phyloP scores from a whole-genome alignment of 2,329 filamentous ascomycete genomes.

The Aspergillus clavatus region DNA sequence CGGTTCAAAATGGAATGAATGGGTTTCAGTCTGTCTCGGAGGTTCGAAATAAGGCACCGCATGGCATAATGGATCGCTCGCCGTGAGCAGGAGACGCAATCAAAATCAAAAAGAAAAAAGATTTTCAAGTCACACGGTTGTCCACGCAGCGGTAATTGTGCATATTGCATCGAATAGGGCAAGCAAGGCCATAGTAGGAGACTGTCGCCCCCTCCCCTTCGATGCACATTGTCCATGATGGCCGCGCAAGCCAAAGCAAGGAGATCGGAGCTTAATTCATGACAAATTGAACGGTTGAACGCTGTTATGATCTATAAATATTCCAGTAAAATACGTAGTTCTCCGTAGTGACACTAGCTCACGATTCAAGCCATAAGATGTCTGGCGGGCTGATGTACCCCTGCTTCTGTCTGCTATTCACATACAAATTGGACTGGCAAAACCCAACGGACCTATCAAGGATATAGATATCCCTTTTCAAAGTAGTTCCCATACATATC shows the following conservation, averaged over 20 bases:
- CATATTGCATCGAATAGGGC: too few relatives aligned
- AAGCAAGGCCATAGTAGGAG: neutral
- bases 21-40: conserved; percentile 20
- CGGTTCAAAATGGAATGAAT: conserved; percentile 22
- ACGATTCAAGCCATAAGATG: too few relatives aligned
- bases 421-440: too few relatives aligned
- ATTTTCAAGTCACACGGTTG: conserved; percentile 9
- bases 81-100: conserved; percentile 14
- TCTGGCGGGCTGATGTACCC: too few relatives aligned
- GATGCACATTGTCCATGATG: too few relatives aligned
- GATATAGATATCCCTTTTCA: conserved; percentile 50
- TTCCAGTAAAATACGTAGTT: neutral
- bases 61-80: conserved; percentile 6
- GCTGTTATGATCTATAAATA: too few relatives aligned
- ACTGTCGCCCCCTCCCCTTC: neutral
- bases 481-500: conserved; percentile 53
- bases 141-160: conserved; percentile 1
- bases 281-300: neutral
- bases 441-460: conserved; percentile 32
- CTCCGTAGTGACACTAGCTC: too few relatives aligned
- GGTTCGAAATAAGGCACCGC: conserved; percentile 1
- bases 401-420: too few relatives aligned
- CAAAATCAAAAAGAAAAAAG: conserved; percentile 14
- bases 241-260: too few relatives aligned
- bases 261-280: neutral